These are phyloP conservation scores for Backusella circina DNA, from an alignment of 192 early-diverging fungal genomes.

Conservation along the genomic window DNA sequence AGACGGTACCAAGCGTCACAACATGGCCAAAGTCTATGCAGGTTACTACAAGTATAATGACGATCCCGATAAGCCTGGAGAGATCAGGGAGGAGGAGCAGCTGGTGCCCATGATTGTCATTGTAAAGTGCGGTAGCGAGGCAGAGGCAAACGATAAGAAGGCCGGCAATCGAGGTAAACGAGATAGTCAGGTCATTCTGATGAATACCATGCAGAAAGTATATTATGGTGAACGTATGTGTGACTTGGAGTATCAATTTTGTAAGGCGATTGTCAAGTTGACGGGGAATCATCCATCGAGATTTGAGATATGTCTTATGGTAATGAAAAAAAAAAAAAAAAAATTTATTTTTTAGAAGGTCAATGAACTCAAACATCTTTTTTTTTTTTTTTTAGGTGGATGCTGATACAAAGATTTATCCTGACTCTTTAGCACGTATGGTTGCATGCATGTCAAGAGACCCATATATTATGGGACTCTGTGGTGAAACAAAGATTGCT, in stretches of 20 bases:
- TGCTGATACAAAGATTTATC: slow-evolving; percentile 80
- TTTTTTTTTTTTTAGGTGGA: slow-evolving; percentile 53
- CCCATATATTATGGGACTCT: slow-evolving; percentile 88
- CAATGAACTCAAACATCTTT: too few relatives aligned
- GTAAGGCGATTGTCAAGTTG: slow-evolving; percentile 67
- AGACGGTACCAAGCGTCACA: slow-evolving; percentile 82
- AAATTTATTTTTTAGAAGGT: neutral
- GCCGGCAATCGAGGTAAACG: slow-evolving; percentile 89
- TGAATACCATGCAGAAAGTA: slow-evolving; percentile 87
- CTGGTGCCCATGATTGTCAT: slow-evolving; percentile 70
- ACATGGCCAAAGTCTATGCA: slow-evolving; percentile 91
- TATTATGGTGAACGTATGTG: slow-evolving; percentile 81
- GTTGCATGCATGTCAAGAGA: slow-evolving; percentile 87
- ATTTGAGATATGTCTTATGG: slow-evolving; percentile 75
- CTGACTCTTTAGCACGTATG: slow-evolving; percentile 75
- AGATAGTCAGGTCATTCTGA: slow-evolving; percentile 91
- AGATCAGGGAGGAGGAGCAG: slow-evolving; percentile 42
- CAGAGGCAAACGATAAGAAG: slow-evolving; percentile 60
- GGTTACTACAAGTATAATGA: slow-evolving; percentile 82
- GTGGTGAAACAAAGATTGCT: slow-evolving; percentile 94
- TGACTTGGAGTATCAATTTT: slow-evolving; percentile 75
- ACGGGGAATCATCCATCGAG: slow-evolving; percentile 65
- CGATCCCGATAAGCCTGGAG: slow-evolving; percentile 19
- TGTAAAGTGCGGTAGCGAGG: slow-evolving; percentile 71
- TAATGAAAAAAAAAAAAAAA: slow-evolving; percentile 20